Conservation (phyloP, 805 yeast genomes). For the Teunomyces barrocoloradensis region DNA sequence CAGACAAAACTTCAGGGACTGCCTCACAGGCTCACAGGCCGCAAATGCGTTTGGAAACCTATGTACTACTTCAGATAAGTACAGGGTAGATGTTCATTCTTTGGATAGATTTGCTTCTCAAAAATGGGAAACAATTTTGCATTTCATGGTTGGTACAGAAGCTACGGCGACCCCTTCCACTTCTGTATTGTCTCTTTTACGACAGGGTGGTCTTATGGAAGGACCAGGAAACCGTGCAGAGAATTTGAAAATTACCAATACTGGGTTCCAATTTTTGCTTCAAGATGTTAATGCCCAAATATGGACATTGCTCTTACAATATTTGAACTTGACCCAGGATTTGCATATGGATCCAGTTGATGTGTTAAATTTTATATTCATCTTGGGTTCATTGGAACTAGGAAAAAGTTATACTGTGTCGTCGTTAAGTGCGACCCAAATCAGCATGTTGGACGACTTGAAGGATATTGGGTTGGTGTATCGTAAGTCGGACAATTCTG, state of each 20-base stretch:
- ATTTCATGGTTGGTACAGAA: constrained; percentile 96
- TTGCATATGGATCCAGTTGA: constrained; percentile 94
- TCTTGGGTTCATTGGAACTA: constrained; percentile 87
- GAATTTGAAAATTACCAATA: constrained; percentile 71
- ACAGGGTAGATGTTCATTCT: constrained; percentile 58
- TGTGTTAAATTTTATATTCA: constrained; percentile 87
- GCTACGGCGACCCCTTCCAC: constrained; percentile 64
- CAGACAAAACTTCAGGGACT: constrained; percentile 70
- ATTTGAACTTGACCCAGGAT: constrained; percentile 78
- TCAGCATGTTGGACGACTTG: constrained; percentile 82
- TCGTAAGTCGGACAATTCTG: constrained; percentile 49
- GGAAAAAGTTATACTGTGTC: constrained; percentile 80
- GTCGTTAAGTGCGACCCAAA: constrained; percentile 74
- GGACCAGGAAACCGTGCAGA: constrained; percentile 38
- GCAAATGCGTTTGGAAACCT: constrained; percentile 76
- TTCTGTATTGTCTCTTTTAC: constrained; percentile 75
- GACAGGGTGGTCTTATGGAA: constrained; percentile 87
- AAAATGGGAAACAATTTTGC: constrained; percentile 94
- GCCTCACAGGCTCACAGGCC: constrained; percentile 74
- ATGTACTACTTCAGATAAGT: constrained; percentile 52
- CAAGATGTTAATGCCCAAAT: constrained; percentile 94
- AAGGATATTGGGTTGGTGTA: constrained; percentile 90
- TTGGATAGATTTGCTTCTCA: constrained; percentile 77
- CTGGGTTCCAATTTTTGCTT: constrained; percentile 89
- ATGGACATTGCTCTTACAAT: constrained; percentile 88